phyloP scores from a whole-genome alignment of 116 monocot species.

The Trichopus zeylanicus region DNA sequence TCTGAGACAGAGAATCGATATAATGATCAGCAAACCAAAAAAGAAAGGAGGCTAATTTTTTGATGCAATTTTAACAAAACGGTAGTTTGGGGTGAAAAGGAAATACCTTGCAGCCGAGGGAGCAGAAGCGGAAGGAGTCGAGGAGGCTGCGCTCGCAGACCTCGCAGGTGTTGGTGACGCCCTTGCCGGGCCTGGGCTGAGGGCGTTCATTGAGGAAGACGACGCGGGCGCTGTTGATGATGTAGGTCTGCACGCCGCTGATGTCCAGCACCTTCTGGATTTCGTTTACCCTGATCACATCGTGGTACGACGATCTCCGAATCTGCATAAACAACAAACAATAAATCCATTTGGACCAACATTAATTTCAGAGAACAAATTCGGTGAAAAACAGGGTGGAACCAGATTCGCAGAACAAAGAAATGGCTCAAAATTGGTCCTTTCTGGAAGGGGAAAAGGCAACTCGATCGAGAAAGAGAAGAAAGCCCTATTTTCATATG shows the following conservation, averaged over 20 bases:
- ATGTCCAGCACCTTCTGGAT: conserved; percentile 93
- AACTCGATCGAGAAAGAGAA: too few relatives aligned
- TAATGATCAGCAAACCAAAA: not conserved
- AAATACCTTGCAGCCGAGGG: conserved; percentile 96
- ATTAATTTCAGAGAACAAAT: too few relatives aligned
- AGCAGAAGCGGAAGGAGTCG: conserved; percentile 92
- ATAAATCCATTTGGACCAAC: too few relatives aligned
- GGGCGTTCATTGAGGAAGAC: conserved; percentile 91
- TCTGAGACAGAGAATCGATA: conserved; percentile 13
- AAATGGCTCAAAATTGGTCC: too few relatives aligned
- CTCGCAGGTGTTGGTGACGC: conserved; percentile 78
- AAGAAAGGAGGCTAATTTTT: too few relatives aligned
- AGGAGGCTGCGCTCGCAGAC: conserved; percentile 81
- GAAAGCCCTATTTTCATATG: too few relatives aligned
- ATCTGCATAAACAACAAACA: conserved; percentile 52
- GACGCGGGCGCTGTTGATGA: conserved; percentile 93
- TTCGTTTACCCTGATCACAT: conserved; percentile 85
- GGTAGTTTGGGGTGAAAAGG: too few relatives aligned
- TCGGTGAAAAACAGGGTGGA: too few relatives aligned
- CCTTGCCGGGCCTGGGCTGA: conserved; percentile 79
- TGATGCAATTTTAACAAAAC: too few relatives aligned
- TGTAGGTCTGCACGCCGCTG: conserved; percentile 79
- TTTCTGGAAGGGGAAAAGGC: too few relatives aligned
- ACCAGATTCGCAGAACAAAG: too few relatives aligned
- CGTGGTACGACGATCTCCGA: conserved; percentile 82